Conservation (phyloP, 2,329 filamentous ascomycete species). For the Diaporthe amygdali region DNA sequence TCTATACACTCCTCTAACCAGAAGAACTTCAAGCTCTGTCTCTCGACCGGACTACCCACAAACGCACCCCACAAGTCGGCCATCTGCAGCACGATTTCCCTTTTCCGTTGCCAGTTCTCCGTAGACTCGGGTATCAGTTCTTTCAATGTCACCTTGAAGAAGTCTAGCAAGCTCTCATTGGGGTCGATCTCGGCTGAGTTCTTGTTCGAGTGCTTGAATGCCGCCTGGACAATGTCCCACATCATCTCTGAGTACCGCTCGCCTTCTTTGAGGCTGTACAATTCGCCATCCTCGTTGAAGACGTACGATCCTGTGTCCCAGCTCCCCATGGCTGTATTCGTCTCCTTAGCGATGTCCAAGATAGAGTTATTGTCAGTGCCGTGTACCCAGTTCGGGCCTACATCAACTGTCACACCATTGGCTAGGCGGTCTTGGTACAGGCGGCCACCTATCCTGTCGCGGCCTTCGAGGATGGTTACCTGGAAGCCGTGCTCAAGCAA, state of each 20-base stretch:
- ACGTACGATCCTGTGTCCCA: conserved; percentile 60
- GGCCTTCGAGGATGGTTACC: conserved; percentile 73
- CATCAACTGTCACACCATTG: conserved; percentile 56
- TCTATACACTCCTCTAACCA: conserved; percentile 82
- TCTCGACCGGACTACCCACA: conserved; percentile 67
- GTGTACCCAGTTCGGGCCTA: conserved; percentile 83
- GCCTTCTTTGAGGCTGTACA: conserved; percentile 52
- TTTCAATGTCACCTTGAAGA: conserved; percentile 51
- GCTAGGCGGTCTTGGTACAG: conserved; percentile 57
- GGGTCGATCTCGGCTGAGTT: conserved; percentile 53
- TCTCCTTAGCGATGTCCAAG: conserved; percentile 67
- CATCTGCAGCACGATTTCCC: conserved; percentile 53
- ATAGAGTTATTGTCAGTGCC: conserved; percentile 75
- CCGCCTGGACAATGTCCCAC: conserved; percentile 72
- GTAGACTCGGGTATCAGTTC: conserved; percentile 53
- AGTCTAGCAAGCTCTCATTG: conserved; percentile 57
- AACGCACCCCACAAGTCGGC: conserved; percentile 75
- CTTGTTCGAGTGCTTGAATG: conserved; percentile 70
- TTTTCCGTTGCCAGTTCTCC: conserved; percentile 43
- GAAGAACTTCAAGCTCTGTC: conserved; percentile 76
- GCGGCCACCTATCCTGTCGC: conserved; percentile 70
- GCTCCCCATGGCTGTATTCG: conserved; percentile 53
- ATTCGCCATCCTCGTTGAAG: conserved; percentile 60
- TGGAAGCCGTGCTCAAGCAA: conserved; percentile 67
- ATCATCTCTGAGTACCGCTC: conserved; percentile 57